Evolutionary conservation across 2,329 filamentous ascomycete genomes (phyloP).

Genomic region (Xylaria sp.): DNA sequence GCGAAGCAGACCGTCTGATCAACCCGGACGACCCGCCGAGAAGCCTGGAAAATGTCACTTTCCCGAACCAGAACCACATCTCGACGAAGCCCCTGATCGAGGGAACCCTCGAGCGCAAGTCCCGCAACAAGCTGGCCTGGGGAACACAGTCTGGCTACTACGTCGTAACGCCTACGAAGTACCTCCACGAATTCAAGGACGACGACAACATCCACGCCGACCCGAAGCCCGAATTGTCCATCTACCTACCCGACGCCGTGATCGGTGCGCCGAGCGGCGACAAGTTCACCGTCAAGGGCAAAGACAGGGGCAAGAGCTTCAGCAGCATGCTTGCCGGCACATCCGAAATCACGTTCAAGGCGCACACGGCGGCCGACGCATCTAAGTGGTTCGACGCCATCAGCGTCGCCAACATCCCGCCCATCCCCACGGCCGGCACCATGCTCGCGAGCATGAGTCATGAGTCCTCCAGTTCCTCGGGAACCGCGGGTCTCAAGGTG

Average conservation of each 20-base stretch:
- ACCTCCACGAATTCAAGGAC: conserved; percentile 93
- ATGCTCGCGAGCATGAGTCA: conserved; percentile 16
- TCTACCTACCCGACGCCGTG: conserved; percentile 86
- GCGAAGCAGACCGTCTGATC: conserved; percentile 67
- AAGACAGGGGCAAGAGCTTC: conserved; percentile 77
- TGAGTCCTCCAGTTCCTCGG: conserved; percentile 19
- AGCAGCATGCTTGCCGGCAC: conserved; percentile 74
- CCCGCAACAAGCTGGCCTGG: conserved; percentile 72
- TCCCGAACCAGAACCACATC: conserved; percentile 82
- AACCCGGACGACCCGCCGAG: conserved; percentile 71
- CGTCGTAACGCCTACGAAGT: conserved; percentile 81
- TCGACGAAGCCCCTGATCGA: conserved; percentile 80
- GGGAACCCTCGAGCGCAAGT: conserved; percentile 84
- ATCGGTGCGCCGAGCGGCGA: conserved; percentile 66
- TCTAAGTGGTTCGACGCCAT: conserved; percentile 81
- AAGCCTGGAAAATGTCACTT: conserved; percentile 66
- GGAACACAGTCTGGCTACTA: conserved; percentile 81
- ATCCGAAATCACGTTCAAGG: conserved; percentile 82
- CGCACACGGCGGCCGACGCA: conserved; percentile 72
- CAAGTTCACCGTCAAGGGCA: conserved; percentile 94
- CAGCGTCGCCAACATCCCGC: conserved; percentile 40
- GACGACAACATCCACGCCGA: conserved; percentile 68
- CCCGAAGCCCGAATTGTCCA: conserved; percentile 75
- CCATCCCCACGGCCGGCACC: conserved; percentile 26
- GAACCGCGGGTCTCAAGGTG: conserved; percentile 25